Conservation (phyloP, 768 basidiomycete species). For the Clathrus columnatus region DNA sequence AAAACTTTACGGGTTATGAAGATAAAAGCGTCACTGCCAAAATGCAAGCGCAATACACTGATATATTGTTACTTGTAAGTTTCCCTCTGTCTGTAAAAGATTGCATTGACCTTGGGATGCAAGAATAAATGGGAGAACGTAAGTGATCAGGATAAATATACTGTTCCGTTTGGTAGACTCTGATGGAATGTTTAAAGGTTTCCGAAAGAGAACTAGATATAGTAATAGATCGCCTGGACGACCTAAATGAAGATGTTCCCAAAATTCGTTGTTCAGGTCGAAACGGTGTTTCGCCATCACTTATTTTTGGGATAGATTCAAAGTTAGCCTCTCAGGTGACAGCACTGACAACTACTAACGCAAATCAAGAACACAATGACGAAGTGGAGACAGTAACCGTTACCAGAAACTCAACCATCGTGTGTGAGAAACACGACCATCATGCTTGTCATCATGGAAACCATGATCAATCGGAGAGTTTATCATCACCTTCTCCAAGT, state of each 20-base stretch:
- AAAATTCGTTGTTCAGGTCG: slow-evolving; percentile 63
- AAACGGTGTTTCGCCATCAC: slow-evolving; percentile 60
- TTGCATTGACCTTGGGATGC: neutral
- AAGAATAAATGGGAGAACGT: slow-evolving; percentile 90
- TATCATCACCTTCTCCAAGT: neutral
- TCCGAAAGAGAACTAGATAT: slow-evolving; percentile 71
- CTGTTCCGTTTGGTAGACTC: neutral
- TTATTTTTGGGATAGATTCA: slow-evolving; percentile 89
- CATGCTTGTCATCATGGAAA: slow-evolving; percentile 16
- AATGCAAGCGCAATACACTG: slow-evolving; percentile 94
- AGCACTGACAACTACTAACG: slow-evolving; percentile 12
- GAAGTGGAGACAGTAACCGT: slow-evolving; percentile 81
- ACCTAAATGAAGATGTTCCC: slow-evolving; percentile 84
- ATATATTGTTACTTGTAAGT: slow-evolving; percentile 76
- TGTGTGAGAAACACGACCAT: slow-evolving; percentile 7
- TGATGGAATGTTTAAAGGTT: slow-evolving; percentile 13
- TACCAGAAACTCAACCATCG: slow-evolving; percentile 31
- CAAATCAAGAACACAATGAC: slow-evolving; percentile 47
- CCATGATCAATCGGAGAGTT: slow-evolving; percentile 11
- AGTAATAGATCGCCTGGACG: slow-evolving; percentile 80
- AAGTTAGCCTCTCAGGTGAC: slow-evolving; percentile 46
- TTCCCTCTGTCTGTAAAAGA: neutral
- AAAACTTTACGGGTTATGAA: slow-evolving; percentile 90
- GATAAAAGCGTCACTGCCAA: slow-evolving; percentile 86
- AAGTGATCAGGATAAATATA: slow-evolving; percentile 1